Base-by-base conservation (phyloP, 1,284 basidiomycete species). In the Tilletia walkeri region DNA sequence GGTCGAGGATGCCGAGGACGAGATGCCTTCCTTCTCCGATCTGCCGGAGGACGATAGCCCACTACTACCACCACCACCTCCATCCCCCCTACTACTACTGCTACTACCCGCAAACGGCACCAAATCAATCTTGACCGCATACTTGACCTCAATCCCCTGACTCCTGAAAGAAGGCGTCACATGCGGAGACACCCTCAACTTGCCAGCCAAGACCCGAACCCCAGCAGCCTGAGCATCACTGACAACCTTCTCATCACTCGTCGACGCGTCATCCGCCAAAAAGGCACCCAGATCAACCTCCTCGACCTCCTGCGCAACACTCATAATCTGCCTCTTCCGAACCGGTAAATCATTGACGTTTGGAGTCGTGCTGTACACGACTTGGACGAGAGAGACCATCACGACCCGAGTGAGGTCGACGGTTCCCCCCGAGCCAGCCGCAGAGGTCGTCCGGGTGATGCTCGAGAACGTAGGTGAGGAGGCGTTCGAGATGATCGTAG, bases 81-180 rank as follows among this genome's bases (percentile, higher is more conserved):
- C 41, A 0, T 45, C 14, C 9, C 41, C 72, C 16, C 41, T 48
- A 5, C 48, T 41, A 30, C 9, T 24, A 68, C 41, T 30, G 6
- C 20, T 47, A 34, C 24, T 69, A 14, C 36, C 38, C n/a, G 70
- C 68, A 54, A 72, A 73, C 1, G 79, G 78, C 36, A 80, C 53
- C 49, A 80, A 71, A 66, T 80, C 79, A 45, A 80, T 71, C 70
- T 80, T 80, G 74, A 80, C 69, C 45, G 78, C 78, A 56, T 80
- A 80, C 69, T 79, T 79, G 70, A 80, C 75, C 70, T 80, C 79
- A 38, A 80, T 73, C 4, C 78, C 78, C 54, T 80, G 79, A 68
- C 77, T 77, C 16, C 79, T 69, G 70, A 80, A 80, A 45, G 72
- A 72, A 14, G 79, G 78, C 9, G 79, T 77, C 18, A 75, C 73